Conservation (phyloP, 306 rosid species). For the Parietaria judaica region DNA sequence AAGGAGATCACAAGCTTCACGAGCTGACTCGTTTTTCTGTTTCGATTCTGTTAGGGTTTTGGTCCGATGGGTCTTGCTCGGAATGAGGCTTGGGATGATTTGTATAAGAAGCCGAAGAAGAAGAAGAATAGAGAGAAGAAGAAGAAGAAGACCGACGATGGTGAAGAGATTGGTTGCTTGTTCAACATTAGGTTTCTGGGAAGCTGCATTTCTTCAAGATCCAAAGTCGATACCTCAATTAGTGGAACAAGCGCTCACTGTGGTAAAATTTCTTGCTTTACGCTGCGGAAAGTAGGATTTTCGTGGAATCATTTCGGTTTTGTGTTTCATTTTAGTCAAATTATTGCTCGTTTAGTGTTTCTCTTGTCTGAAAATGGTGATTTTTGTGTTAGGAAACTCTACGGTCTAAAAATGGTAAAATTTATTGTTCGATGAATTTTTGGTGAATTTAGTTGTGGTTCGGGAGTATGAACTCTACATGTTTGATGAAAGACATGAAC, state of each 20-base stretch:
- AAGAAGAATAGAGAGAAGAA: conserved; percentile 20
- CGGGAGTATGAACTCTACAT: too few species aligned
- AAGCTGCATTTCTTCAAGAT: conserved; percentile 97
- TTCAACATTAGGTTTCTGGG: conserved; percentile 62
- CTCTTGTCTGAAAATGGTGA: conserved; percentile 9
- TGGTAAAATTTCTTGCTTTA: conserved; percentile 45
- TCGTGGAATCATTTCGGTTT: conserved; percentile 5
- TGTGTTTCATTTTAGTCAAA: background rate
- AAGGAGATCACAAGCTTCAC: too few species aligned
- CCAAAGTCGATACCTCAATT: conserved; percentile 88
- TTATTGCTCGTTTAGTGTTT: background rate
- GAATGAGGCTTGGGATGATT: conserved; percentile 46
- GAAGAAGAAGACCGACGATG: conserved; percentile 1
- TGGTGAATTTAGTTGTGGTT: too few species aligned
- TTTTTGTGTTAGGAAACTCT: background rate
- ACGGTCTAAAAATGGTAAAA: too few species aligned
- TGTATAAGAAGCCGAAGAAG: conserved; percentile 48
- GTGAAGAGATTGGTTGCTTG: conserved; percentile 69
- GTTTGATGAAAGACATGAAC: too few species aligned
- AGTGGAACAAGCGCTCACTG: conserved; percentile 76
- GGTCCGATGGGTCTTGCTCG: background rate
- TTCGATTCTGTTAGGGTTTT: conserved; percentile 13
- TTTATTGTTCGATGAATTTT: too few species aligned
- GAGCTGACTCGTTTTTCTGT: background rate
- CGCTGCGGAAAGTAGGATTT: conserved; percentile 4